These are phyloP conservation scores for Suillus subalutaceus DNA, from an alignment of 768 basidiomycete genomes.

Conservation along the genomic window DNA sequence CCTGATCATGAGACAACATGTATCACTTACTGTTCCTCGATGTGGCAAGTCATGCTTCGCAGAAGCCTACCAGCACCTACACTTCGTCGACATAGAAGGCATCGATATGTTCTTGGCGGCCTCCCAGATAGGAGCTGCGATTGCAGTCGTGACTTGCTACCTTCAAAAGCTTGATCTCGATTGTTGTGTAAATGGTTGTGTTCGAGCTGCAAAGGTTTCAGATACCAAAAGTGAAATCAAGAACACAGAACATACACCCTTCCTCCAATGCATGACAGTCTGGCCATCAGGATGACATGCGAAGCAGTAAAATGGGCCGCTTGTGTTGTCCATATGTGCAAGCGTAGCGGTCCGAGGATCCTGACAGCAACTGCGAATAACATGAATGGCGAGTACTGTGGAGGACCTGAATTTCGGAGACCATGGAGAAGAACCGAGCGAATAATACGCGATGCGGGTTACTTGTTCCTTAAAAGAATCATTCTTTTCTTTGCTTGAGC, in stretches of 20 bases:
- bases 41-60: slow-evolving; percentile 1
- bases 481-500: neutral
- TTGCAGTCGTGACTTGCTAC: slow-evolving; percentile 2
- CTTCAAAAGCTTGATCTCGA: neutral
- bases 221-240: neutral
- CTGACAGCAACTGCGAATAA: slow-evolving; percentile 5
- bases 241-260: neutral
- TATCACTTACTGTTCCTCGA: slow-evolving; percentile 9
- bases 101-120: neutral
- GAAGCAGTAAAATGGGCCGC: neutral
- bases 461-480: neutral
- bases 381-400: slow-evolving; percentile 5
- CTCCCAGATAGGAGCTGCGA: neutral
- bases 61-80: slow-evolving; percentile 3
- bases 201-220: slow-evolving; percentile 5
- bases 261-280: slow-evolving; percentile 8
- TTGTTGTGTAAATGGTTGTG: slow-evolving; percentile 7
- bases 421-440: slow-evolving; percentile 6
- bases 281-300: slow-evolving; percentile 7
- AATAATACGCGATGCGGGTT: neutral
- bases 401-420: slow-evolving; percentile 9
- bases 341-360: slow-evolving; percentile 27
- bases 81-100: slow-evolving; percentile 8
- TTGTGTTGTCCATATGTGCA: slow-evolving; percentile 28
- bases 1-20: neutral